Conservation (phyloP, 1,284 basidiomycete species). For the Pseudozyma tsukubaensis region DNA sequence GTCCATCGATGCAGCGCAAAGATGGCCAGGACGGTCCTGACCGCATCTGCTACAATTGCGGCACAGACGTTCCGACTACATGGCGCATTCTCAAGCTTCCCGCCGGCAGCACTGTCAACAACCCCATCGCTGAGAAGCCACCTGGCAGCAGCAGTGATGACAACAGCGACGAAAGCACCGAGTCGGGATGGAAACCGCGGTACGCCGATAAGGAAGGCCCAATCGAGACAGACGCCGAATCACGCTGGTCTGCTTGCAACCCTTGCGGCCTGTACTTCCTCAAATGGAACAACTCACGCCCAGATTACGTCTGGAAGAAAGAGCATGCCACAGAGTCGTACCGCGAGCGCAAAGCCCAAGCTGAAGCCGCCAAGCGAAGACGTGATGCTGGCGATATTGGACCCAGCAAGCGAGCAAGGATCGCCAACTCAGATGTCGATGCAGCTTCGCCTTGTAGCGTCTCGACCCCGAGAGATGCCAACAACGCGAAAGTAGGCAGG, state of each 20-base stretch:
- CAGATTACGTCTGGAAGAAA: constrained; percentile 54
- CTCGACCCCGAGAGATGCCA: constrained; percentile 17
- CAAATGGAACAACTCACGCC: constrained; percentile 57
- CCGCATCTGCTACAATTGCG: constrained; percentile 65
- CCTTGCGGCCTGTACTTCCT: constrained; percentile 64
- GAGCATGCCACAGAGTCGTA: constrained; percentile 42
- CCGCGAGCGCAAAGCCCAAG: constrained; percentile 29
- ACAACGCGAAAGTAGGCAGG: constrained; percentile 3
- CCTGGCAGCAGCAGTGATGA: constrained; percentile 15
- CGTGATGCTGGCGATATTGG: constrained; percentile 14
- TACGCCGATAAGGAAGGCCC: constrained; percentile 22
- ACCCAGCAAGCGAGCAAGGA: constrained; percentile 25
- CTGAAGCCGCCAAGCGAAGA: constrained; percentile 29
- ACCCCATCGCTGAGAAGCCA: constrained; percentile 46
- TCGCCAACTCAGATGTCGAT: constrained; percentile 24
- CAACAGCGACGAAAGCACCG: constrained; percentile 15
- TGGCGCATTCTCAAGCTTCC: constrained; percentile 59
- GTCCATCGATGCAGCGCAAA: constrained; percentile 22
- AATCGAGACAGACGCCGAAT: constrained; percentile 46
- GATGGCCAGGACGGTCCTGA: constrained; percentile 15
- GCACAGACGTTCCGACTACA: constrained; percentile 42
- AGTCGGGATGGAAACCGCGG: constrained; percentile 22
- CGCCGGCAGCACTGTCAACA: constrained; percentile 44
- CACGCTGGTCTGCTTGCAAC: constrained; percentile 62
- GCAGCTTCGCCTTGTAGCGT: constrained; percentile 27